Percentiles rank a stretch among this genome's conserved stretches.
Evolutionary conservation across 345 rosid genomes (phyloP).

Genomic region (Acer negundo): DNA sequence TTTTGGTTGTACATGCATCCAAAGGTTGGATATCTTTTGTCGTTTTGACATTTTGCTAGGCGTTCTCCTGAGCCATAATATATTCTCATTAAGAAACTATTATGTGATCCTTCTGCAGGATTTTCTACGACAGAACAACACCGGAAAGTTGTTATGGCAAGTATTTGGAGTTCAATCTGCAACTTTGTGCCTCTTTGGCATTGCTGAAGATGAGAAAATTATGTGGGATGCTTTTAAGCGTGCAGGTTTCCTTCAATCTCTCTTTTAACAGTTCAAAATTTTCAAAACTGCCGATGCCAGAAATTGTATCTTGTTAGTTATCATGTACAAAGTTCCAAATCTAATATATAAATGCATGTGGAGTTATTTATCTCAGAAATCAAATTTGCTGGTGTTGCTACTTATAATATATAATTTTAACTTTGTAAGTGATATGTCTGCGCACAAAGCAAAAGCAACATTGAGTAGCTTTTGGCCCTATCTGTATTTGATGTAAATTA

Average conservation of each 20-base stretch:
- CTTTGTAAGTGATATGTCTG: too few species aligned
- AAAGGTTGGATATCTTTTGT: constrained; percentile 51
- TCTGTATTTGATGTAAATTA: background rate
- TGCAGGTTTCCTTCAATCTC: constrained; percentile 53
- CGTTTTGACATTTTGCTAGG: background rate
- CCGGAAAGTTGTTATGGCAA: constrained; percentile 94
- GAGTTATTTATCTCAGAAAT: constrained; percentile 1
- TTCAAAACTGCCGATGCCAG: background rate
- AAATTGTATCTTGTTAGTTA: background rate
- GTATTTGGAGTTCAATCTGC: constrained; percentile 81
- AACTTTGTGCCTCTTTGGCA: constrained; percentile 82
- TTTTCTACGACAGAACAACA: constrained; percentile 91
- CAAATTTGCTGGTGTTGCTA: constrained; percentile 5
- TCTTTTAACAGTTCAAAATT: constrained; percentile 7
- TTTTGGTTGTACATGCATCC: constrained; percentile 99
- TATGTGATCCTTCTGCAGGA: constrained; percentile 50
- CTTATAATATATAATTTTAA: background rate
- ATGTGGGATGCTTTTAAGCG: constrained; percentile 84
- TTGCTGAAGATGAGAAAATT: constrained; percentile 85
- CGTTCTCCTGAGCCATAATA: background rate
- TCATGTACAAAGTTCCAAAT: background rate
- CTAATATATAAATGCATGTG: constrained; percentile 11
- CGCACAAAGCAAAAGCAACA: background rate
- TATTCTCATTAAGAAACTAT: constrained; percentile 4
- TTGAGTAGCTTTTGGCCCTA: background rate